Evolutionary conservation across 441 rosid genomes (phyloP).

Genomic region (Flueggea neowawraea): DNA sequence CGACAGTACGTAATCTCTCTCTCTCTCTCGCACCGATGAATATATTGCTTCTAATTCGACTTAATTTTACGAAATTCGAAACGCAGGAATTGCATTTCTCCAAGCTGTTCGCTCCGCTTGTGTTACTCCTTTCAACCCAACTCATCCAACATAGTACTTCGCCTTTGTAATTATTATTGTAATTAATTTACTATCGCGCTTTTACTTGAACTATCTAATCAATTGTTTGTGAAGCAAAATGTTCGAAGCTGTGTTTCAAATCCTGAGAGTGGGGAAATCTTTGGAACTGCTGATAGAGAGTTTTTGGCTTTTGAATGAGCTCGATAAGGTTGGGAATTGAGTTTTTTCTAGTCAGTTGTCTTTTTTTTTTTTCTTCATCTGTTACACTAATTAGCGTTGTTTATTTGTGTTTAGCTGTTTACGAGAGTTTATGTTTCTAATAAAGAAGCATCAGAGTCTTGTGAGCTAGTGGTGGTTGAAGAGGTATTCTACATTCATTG

Average conservation of each 20-base stretch:
- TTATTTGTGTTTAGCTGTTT: constrained; percentile 37
- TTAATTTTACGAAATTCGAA: neutral
- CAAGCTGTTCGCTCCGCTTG: constrained; percentile 75
- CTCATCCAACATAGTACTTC: constrained; percentile 46
- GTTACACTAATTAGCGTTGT: neutral
- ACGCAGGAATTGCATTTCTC: constrained; percentile 58
- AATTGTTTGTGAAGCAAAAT: constrained; percentile 51
- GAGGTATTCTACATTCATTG: constrained; percentile 36
- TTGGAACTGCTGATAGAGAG: constrained; percentile 69
- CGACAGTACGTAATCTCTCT: constrained; percentile 37
- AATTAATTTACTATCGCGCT: neutral
- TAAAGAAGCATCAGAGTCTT: constrained; percentile 19
- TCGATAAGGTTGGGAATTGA: constrained; percentile 50
- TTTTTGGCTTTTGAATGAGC: constrained; percentile 61
- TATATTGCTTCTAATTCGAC: neutral
- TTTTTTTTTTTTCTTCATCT: neutral
- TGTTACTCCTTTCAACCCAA: constrained; percentile 37
- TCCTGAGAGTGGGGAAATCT: constrained; percentile 53
- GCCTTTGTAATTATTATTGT: neutral
- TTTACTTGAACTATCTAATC: neutral
- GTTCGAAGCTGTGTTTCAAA: constrained; percentile 62
- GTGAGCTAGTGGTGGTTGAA: constrained; percentile 34
- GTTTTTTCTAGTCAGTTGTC: neutral
- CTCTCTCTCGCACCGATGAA: neutral
- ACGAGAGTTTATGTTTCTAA: constrained; percentile 43